Evolutionary conservation across 352 stramenopile genomes (phyloP).

Genomic region (Phytopythium litorale): DNA sequence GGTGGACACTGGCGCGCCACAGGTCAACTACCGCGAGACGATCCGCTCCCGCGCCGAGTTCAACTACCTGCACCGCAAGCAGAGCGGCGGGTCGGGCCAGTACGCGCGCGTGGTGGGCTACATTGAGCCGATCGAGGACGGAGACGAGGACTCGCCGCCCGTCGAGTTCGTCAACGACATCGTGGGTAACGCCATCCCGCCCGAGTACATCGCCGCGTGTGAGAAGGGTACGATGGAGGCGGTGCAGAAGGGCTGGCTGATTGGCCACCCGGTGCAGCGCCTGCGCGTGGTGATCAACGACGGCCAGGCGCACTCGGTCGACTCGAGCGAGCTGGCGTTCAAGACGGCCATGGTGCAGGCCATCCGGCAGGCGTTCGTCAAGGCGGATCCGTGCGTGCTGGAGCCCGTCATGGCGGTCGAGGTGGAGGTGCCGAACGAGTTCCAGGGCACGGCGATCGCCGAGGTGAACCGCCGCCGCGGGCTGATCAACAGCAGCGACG

Average conservation of each 20-base stretch:
- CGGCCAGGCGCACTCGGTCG: constrained; percentile 94
- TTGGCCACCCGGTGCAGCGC: constrained; percentile 94
- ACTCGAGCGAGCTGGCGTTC: constrained; percentile 99
- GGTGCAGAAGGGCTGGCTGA: constrained; percentile 93
- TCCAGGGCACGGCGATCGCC: constrained; percentile 93
- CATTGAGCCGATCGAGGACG: constrained; percentile 92
- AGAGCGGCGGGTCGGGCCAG: constrained; percentile 97
- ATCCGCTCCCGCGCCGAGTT: constrained; percentile 93
- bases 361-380: constrained; percentile 93
- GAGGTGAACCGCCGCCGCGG: constrained; percentile 94
- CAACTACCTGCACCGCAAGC: constrained; percentile 99
- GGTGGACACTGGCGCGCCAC: constrained; percentile 86
- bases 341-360: constrained; percentile 94
- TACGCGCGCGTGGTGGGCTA: constrained; percentile 97
- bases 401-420: constrained; percentile 97
- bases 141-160: constrained; percentile 21
- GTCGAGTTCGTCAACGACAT: constrained; percentile 98
- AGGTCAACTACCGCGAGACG: constrained; percentile 99
- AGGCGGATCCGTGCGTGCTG: constrained; percentile 91
- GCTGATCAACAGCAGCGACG: constrained; percentile 95
- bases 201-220: constrained; percentile 97
- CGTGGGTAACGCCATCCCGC: constrained; percentile 97
- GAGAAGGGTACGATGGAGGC: constrained; percentile 97
- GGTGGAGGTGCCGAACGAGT: constrained; percentile 93
- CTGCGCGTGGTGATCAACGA: constrained; percentile 89